Evolutionary conservation across 2,329 filamentous ascomycete species (phyloP).

Genomic region (Calonectria montana): DNA sequence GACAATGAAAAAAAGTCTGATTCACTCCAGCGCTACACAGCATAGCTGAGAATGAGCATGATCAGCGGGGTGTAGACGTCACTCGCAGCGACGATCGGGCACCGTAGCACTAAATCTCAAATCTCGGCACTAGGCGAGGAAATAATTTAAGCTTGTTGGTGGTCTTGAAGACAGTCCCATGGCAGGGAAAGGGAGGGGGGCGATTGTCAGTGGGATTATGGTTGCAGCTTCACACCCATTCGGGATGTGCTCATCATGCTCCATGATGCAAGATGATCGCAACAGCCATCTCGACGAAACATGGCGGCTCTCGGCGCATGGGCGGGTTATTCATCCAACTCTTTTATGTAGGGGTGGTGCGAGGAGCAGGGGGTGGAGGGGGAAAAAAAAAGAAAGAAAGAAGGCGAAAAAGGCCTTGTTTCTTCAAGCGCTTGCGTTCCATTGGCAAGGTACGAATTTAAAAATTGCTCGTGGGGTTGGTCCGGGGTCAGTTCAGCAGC

Average conservation of each 20-base stretch:
- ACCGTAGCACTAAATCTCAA: background rate
- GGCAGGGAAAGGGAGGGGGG: background rate
- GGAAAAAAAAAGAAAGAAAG: too few species aligned
- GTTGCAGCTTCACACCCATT: background rate
- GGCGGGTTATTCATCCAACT: background rate
- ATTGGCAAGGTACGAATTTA: background rate
- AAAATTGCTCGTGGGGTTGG: background rate
- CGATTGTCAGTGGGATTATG: background rate
- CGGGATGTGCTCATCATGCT: background rate
- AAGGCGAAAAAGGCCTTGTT: background rate
- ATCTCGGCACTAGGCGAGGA: slow-evolving; percentile 2
- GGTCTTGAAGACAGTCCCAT: background rate
- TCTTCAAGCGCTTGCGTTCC: background rate
- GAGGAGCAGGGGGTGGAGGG: background rate
- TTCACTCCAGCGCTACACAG: background rate
- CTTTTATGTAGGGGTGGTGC: background rate
- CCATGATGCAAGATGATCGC: background rate
- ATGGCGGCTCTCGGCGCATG: background rate
- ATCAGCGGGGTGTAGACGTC: slow-evolving; percentile 6
- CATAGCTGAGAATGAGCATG: background rate
- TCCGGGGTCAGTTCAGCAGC: background rate
- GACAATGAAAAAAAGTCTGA: background rate
- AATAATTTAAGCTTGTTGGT: background rate
- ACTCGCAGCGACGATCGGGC: slow-evolving; percentile 19
- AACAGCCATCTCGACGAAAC: background rate